Percentiles rank a stretch among this genome's conserved stretches.
phyloP scores from a whole-genome alignment of 176 grass and related monocot species.

The Microstegium vimineum region DNA sequence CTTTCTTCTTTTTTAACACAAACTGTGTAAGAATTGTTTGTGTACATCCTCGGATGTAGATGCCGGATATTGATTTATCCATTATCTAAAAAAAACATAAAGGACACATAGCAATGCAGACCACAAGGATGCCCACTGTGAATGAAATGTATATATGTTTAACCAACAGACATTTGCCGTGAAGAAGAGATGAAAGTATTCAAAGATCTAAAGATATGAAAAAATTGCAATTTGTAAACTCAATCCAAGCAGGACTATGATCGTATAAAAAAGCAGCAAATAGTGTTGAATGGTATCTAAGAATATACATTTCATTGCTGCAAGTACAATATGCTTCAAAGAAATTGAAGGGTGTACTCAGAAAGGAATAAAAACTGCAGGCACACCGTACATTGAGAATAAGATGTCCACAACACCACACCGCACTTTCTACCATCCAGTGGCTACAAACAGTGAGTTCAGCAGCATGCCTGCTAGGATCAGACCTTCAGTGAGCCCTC shows the following conservation, averaged over 20 bases:
- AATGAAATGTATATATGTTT: background rate
- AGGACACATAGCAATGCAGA: background rate
- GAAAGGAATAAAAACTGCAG: background rate
- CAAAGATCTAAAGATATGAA: background rate
- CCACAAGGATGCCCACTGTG: background rate
- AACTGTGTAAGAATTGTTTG: too few species aligned
- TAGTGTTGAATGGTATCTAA: background rate
- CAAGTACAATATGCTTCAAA: background rate
- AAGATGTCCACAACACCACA: conserved; percentile 91
- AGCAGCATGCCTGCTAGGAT: conserved; percentile 81
- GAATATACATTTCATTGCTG: background rate
- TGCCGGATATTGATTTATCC: too few species aligned
- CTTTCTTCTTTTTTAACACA: too few species aligned
- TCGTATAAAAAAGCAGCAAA: background rate
- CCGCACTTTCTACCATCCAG: conserved; percentile 33
- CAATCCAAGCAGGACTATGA: background rate
- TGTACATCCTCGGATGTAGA: background rate
- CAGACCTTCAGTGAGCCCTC: conserved; percentile 73
- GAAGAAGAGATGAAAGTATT: background rate
- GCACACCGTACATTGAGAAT: conserved; percentile 47
- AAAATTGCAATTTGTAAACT: background rate
- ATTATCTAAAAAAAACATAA: too few species aligned
- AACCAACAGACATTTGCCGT: background rate
- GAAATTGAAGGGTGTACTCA: background rate
- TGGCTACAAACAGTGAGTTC: background rate